These are phyloP conservation scores for Pelargonium myrrhifolium DNA, from an alignment of 441 rosid genomes.

Conservation along the genomic window DNA sequence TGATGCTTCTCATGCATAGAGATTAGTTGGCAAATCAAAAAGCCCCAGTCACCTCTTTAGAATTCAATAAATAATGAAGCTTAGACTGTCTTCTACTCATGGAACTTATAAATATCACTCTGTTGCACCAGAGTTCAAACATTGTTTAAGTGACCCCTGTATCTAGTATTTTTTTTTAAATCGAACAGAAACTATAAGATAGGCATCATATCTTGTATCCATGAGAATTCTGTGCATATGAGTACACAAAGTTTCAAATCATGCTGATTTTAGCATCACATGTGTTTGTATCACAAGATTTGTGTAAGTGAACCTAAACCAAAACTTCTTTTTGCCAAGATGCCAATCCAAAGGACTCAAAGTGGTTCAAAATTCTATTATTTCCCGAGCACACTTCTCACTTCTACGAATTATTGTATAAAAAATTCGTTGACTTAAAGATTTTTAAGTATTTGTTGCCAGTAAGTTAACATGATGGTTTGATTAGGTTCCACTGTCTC, in stretches of 20 bases:
- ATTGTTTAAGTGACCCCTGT: background rate
- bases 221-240: too few relatives aligned
- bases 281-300: background rate
- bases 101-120: background rate
- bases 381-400: background rate
- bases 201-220: too few relatives aligned
- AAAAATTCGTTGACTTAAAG: too few relatives aligned
- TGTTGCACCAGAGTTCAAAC: slow-evolving; percentile 1
- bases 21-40: background rate
- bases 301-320: background rate
- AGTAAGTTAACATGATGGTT: background rate
- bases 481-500: background rate
- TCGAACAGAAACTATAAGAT: too few relatives aligned
- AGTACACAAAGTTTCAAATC: background rate
- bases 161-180: background rate
- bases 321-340: background rate
- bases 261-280: background rate
- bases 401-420: background rate
- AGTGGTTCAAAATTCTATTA: background rate
- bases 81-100: background rate
- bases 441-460: background rate
- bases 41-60: background rate
- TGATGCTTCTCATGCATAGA: background rate
- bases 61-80: too few relatives aligned
- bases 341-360: background rate